Evolutionary conservation across 106 monocot genomes (phyloP), one percentile per base, ranked within the genome.

Genomic region (Gastrodia elata): DNA sequence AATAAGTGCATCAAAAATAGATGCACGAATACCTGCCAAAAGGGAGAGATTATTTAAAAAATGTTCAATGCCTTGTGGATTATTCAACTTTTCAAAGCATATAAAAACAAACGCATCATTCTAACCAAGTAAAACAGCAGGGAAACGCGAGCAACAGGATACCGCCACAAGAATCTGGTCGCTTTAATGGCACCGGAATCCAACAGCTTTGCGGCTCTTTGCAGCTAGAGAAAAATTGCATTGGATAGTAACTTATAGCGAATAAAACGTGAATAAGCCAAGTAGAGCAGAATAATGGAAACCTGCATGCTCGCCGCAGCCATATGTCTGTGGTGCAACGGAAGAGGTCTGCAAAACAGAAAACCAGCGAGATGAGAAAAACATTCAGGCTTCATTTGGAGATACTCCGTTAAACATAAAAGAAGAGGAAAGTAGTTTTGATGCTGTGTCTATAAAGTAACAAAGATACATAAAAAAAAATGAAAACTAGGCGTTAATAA

Each of bases 101-200:
- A 67, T 25, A 14, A 16, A 24, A 5, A 55, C 38, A 38, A 7
- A 14, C 55, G 22, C n/a, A 13, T 46, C 43, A 6, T 74, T 58
- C 85, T 82, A 68, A 85, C 97, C 88, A 98, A 87, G 78, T 98
- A 98, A 76, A 93, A 93, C 25, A 98, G 85, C 39, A 98, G 68
- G 44, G 86, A 80, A 15, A 98, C 69, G 69, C 97, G 79, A 74
- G 97, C 97, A 65, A 88, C 78, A 22, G 97, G 97, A 78, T 92
- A 88, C 37, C 90, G 86, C 97, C 97, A 93, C 13, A 98, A 75
- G 83, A 93, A 98, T 85, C 88, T 79, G 64, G 97, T 98, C 38
- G 97, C 97, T 61, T 90, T 86, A 57, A 98, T 90, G 70, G 97
- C 97, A 76, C 97, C 97, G 3, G 92, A 77, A 76, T 98, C 97